Percentiles rank a stretch among this genome's conserved stretches.
phyloP scores from a whole-genome alignment of 257 asterid genomes.

The Rauvolfia tetraphylla region DNA sequence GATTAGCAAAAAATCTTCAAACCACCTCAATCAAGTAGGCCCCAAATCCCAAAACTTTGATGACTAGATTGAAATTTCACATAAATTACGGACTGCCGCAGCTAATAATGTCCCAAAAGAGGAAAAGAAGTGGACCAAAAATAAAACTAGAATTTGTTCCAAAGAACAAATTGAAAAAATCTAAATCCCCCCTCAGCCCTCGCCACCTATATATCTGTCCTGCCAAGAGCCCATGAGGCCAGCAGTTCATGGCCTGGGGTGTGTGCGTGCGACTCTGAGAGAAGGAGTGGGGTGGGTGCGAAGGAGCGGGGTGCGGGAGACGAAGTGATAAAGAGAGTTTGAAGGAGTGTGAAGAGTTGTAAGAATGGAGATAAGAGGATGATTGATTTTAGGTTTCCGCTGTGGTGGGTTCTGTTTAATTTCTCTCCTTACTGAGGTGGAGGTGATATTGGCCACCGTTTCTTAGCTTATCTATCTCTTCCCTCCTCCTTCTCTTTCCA shows the following conservation, averaged over 20 bases:
- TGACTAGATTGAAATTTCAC: neutral
- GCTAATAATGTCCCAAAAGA: neutral
- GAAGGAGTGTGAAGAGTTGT: too few species aligned
- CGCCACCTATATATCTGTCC: neutral
- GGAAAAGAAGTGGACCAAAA: neutral
- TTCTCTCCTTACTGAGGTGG: too few species aligned
- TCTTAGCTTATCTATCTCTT: too few species aligned
- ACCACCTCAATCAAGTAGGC: neutral
- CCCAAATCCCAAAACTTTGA: neutral
- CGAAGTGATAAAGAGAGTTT: neutral
- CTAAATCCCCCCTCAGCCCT: too few species aligned
- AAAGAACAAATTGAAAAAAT: too few species aligned
- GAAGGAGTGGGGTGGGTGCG: neutral
- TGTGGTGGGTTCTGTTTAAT: too few species aligned
- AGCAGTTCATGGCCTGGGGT: neutral
- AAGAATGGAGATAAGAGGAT: too few species aligned
- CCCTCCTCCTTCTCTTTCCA: too few species aligned
- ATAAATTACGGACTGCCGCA: neutral
- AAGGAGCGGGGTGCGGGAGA: neutral
- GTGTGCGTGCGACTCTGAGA: neutral
- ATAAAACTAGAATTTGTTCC: too few species aligned
- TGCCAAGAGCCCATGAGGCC: neutral
- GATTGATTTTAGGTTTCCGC: too few species aligned
- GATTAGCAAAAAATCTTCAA: too few species aligned
- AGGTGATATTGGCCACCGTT: too few species aligned